Conservation (phyloP, 768 basidiomycete genomes). For the Russula dissimulans region DNA sequence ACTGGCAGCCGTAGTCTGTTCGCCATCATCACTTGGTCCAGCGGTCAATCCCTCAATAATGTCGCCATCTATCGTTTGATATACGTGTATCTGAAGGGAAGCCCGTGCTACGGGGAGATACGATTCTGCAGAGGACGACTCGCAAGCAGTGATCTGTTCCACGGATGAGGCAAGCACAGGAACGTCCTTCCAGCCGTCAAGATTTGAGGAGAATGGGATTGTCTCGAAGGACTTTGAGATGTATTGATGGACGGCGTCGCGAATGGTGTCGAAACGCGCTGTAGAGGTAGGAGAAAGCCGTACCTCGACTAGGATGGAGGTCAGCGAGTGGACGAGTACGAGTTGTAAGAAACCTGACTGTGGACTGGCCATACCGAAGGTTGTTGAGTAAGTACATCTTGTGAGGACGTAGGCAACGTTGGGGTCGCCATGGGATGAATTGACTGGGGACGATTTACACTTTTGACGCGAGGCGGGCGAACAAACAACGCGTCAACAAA, state of each 20-base stretch:
- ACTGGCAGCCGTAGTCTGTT: conserved; percentile 78
- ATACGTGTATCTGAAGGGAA: conserved; percentile 75
- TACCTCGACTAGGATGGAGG: conserved; percentile 59
- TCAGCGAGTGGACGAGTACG: background rate
- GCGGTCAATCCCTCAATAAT: conserved; percentile 64
- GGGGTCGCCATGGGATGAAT: conserved; percentile 6
- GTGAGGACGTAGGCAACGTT: conserved; percentile 16
- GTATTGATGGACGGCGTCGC: conserved; percentile 50
- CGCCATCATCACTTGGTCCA: conserved; percentile 45
- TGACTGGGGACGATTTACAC: background rate
- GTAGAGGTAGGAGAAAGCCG: conserved; percentile 60
- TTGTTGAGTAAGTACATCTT: background rate
- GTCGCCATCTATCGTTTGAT: conserved; percentile 65
- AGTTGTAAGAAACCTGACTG: conserved; percentile 30
- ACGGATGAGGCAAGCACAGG: conserved; percentile 64
- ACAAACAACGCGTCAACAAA: conserved; percentile 47
- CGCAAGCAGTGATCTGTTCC: conserved; percentile 66
- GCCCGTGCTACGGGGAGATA: conserved; percentile 50
- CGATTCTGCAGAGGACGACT: conserved; percentile 45
- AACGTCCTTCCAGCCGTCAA: conserved; percentile 75
- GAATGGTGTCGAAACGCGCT: conserved; percentile 67
- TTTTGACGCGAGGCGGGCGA: background rate
- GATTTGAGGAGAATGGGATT: conserved; percentile 57
- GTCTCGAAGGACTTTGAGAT: conserved; percentile 49
- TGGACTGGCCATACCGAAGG: conserved; percentile 54